Evolutionary conservation across 2,329 filamentous ascomycete species (phyloP), one percentile per base, ranked within the genome.

Genomic region (Rachicladosporium sp.): DNA sequence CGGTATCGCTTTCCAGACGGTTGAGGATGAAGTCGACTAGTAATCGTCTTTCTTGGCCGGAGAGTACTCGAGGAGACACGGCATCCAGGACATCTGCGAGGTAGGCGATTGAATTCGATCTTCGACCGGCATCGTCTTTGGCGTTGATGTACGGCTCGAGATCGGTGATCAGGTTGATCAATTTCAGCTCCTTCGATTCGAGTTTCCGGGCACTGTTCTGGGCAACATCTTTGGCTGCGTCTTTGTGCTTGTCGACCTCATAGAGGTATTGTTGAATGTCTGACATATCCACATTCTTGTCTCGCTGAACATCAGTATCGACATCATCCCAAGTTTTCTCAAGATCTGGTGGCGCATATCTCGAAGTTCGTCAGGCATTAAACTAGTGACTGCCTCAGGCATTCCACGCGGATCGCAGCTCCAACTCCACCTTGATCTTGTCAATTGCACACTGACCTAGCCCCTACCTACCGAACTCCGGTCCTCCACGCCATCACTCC

Each of bases 61-160:
- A 70, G 23, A 80, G 64, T 44, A 70, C 70, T 47, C 69, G 73
- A 6, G 67, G 63, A 15, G 71, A 64, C 4, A 77, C 58, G 23
- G 66, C 63, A 37, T 57, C 57, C 13, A 73, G 60, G 10, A 72
- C 66, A 43, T 71, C 67, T 12, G 69, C 66, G 33, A 72, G 60
- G 48, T 70, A 73, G 19, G 65, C 59, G 46, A 72, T 62, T 9
- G 68, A 63, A 61, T 78, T 78, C n/a, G 70, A 69, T 31, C 78
- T 67, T 33, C 74, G 64, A 10, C 68, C 65, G 13, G 66, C 65
- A 60, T 81, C 75, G 50, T 80, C 75, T 37, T 55, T 56, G 55
- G 78, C 73, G 48, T 79, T 80, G 52, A 82, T 70, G 49, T 80
- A 81, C 55, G 79, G 75, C 12, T 74, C 74, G 27, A 81, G 63